Evolutionary conservation across 768 basidiomycete species (phyloP).

Genomic region (Boletus coccyginus): DNA sequence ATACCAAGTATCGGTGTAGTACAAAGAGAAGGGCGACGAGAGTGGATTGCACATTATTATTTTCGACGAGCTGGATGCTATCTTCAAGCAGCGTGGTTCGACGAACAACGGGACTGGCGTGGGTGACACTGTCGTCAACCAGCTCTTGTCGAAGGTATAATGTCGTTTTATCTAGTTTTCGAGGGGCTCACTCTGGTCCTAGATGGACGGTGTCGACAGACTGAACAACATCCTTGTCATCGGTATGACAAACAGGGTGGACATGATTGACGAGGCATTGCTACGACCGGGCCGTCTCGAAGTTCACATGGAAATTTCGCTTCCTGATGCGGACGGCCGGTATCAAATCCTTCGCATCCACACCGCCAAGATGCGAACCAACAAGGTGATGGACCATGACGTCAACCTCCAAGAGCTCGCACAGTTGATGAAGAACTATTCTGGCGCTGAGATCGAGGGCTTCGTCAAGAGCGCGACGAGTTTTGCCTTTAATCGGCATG

Average conservation of each 20-base stretch:
- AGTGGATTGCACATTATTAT: conserved; percentile 99
- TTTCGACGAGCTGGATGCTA: conserved; percentile 97
- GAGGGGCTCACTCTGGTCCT: conserved; percentile 9
- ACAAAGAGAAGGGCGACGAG: conserved; percentile 96
- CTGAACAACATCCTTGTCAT: conserved; percentile 99
- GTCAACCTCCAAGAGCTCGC: conserved; percentile 86
- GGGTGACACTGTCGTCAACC: conserved; percentile 98
- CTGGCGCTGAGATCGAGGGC: conserved; percentile 94
- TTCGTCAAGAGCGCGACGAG: conserved; percentile 97
- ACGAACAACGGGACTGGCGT: conserved; percentile 91
- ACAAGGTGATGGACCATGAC: conserved; percentile 84
- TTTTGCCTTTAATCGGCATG: conserved; percentile 97
- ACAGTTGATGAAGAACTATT: conserved; percentile 89
- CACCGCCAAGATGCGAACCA: conserved; percentile 89
- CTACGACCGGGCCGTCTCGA: conserved; percentile 97
- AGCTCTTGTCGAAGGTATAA: conserved; percentile 88
- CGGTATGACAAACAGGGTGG: conserved; percentile 97
- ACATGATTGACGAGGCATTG: conserved; percentile 99
- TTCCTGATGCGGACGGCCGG: conserved; percentile 92
- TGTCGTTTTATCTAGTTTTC: not conserved
- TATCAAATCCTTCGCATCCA: conserved; percentile 94
- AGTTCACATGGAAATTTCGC: conserved; percentile 98
- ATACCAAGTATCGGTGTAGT: conserved; percentile 44
- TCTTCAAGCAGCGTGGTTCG: conserved; percentile 98
- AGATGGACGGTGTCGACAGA: conserved; percentile 99